Percentiles rank a stretch among this genome's conserved stretches.
Evolutionary conservation across 352 stramenopile species (phyloP).

Genomic region (Pythium grandisporangium): DNA sequence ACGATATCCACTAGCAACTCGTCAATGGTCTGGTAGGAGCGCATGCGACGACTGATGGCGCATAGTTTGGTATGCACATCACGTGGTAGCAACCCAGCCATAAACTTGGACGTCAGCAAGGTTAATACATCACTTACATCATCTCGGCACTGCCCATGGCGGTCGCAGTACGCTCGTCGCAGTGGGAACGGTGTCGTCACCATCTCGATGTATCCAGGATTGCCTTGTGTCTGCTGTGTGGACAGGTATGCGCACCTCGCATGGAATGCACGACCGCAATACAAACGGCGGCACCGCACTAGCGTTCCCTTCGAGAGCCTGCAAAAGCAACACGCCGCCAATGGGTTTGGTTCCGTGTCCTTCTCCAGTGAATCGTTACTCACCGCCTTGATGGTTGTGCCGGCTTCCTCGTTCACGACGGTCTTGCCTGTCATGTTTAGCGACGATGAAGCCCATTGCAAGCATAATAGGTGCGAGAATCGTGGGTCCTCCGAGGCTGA

Average conservation of each 20-base stretch:
- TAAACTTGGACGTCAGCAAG: slow-evolving; percentile 43
- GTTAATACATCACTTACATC: slow-evolving; percentile 32
- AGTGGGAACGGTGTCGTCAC: slow-evolving; percentile 15
- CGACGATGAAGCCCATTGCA: slow-evolving; percentile 7
- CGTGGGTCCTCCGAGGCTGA: too few relatives aligned
- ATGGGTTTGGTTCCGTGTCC: too few relatives aligned
- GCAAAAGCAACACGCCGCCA: too few relatives aligned
- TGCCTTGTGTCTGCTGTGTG: not conserved
- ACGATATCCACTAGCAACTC: slow-evolving; percentile 29
- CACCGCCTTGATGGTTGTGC: too few relatives aligned
- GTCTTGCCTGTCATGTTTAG: too few relatives aligned
- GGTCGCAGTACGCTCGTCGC: slow-evolving; percentile 62
- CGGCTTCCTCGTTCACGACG: too few relatives aligned
- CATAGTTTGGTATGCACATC: slow-evolving; percentile 38
- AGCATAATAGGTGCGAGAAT: not conserved
- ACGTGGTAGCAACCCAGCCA: slow-evolving; percentile 23
- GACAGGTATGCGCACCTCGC: slow-evolving; percentile 41
- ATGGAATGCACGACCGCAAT: slow-evolving; percentile 58
- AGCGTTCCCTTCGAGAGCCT: slow-evolving; percentile 20
- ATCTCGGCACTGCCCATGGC: slow-evolving; percentile 27
- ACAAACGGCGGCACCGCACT: slow-evolving; percentile 45
- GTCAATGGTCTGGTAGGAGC: slow-evolving; percentile 26
- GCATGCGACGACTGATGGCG: slow-evolving; percentile 28
- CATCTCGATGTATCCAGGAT: slow-evolving; percentile 5
- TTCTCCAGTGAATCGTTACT: too few relatives aligned